Evolutionary conservation across 208 protist species (phyloP).

Genomic region (Strigomonas culicis): DNA sequence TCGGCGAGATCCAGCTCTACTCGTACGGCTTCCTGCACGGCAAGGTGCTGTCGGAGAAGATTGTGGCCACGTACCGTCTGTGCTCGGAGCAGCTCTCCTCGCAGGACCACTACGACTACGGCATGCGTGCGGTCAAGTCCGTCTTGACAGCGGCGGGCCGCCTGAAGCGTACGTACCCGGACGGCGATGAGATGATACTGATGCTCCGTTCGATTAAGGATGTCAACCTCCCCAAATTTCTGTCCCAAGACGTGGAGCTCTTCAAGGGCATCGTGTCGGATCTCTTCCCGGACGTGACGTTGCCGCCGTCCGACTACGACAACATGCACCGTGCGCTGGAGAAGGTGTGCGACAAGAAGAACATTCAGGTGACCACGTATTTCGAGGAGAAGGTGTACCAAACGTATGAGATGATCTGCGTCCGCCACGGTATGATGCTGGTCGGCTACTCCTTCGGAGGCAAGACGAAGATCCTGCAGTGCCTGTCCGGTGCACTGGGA

Average conservation of each 20-base stretch:
- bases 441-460: conserved; percentile 94
- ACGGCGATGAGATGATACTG: conserved; percentile 92
- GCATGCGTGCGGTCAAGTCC: conserved; percentile 97
- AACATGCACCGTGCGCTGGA: conserved; percentile 76
- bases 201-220: conserved; percentile 96
- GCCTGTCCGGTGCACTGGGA: conserved; percentile 80
- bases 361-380: conserved; percentile 88
- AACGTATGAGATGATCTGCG: conserved; percentile 97
- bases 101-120: conserved; percentile 97
- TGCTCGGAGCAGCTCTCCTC: conserved; percentile 97
- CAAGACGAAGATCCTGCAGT: conserved; percentile 89
- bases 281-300: conserved; percentile 90
- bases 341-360: conserved; percentile 46
- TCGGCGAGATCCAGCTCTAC: conserved; percentile 98
- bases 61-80: conserved; percentile 95
- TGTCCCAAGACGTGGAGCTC: conserved; percentile 94
- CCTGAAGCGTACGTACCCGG: conserved; percentile 89
- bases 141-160: conserved; percentile 92
- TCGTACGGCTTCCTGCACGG: conserved; percentile 96
- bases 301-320: conserved; percentile 89
- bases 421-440: conserved; percentile 98
- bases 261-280: conserved; percentile 96
- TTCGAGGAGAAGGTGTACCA: conserved; percentile 91
- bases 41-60: conserved; percentile 92
- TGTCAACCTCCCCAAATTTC: conserved; percentile 95